These are phyloP conservation scores for Boletus rubroflammeus DNA, from an alignment of 768 basidiomycete species.

Conservation along the genomic window DNA sequence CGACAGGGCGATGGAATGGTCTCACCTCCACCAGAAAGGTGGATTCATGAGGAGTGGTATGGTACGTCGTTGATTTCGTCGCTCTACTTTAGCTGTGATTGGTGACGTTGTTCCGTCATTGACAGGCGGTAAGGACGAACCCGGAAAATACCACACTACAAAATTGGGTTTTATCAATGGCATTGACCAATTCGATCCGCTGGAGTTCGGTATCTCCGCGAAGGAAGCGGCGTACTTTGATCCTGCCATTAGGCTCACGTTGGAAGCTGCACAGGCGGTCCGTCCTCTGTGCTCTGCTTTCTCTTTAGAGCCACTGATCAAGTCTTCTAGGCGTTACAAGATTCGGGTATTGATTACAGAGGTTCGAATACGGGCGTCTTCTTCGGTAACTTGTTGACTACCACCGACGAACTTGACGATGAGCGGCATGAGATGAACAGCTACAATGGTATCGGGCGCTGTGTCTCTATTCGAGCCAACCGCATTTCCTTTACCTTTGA, in stretches of 20 bases:
- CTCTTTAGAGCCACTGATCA: not conserved
- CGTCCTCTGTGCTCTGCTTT: not conserved
- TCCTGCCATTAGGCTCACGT: slow-evolving; percentile 29
- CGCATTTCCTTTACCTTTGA: slow-evolving; percentile 36
- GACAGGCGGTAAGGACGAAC: slow-evolving; percentile 30
- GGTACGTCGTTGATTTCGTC: slow-evolving; percentile 16
- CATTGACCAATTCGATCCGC: slow-evolving; percentile 32
- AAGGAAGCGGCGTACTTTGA: slow-evolving; percentile 32
- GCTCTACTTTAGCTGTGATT: not conserved
- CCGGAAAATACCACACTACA: slow-evolving; percentile 28
- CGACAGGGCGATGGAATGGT: slow-evolving; percentile 31
- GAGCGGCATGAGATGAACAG: slow-evolving; percentile 27
- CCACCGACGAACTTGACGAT: slow-evolving; percentile 28
- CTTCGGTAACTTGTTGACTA: slow-evolving; percentile 32
- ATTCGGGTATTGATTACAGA: slow-evolving; percentile 47
- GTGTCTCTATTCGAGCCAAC: slow-evolving; percentile 30
- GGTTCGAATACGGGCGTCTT: slow-evolving; percentile 41
- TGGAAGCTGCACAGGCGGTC: slow-evolving; percentile 32
- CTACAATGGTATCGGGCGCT: slow-evolving; percentile 30
- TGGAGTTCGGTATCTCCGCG: slow-evolving; percentile 33
- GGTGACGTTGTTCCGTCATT: not conserved
- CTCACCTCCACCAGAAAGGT: slow-evolving; percentile 25
- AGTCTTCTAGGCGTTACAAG: slow-evolving; percentile 33
- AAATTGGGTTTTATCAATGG: slow-evolving; percentile 31
- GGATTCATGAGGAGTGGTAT: slow-evolving; percentile 31